These are phyloP conservation scores for Furcasterigmium sp. DNA, from an alignment of 2,329 filamentous ascomycete species.

Conservation along the genomic window DNA sequence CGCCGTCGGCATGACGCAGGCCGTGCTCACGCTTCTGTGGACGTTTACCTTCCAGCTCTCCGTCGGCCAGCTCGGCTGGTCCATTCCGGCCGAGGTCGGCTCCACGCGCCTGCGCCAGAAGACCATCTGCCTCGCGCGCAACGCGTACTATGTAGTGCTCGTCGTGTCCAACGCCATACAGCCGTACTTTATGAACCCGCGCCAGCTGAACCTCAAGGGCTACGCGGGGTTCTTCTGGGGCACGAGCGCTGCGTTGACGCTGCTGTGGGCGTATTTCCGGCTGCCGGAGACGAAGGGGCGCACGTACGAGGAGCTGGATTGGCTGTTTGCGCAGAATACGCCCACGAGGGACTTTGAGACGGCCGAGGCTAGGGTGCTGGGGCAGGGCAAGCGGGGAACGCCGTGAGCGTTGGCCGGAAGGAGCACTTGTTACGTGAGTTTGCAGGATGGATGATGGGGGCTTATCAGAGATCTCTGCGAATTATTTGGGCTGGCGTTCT, in stretches of 20 bases:
- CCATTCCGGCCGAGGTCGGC: conserved; percentile 25
- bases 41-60: conserved; percentile 23
- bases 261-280: conserved; percentile 38
- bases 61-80: conserved; percentile 26
- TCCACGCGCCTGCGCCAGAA: conserved; percentile 26
- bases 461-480: too few relatives aligned
- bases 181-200: conserved; percentile 14
- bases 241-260: conserved; percentile 29
- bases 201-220: conserved; percentile 26
- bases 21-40: conserved; percentile 19
- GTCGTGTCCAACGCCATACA: conserved; percentile 15
- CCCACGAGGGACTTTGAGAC: conserved; percentile 1
- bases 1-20: conserved; percentile 25
- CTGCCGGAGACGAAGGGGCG: conserved; percentile 28
- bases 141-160: conserved; percentile 19
- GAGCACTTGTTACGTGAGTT: too few relatives aligned
- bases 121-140: conserved; percentile 23
- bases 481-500: too few relatives aligned
- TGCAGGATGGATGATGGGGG: too few relatives aligned
- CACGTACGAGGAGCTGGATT: conserved; percentile 21
- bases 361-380: neutral
- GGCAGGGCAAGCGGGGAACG: too few relatives aligned
- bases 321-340: conserved; percentile 19
- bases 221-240: conserved; percentile 30
- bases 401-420: too few relatives aligned